phyloP scores from a whole-genome alignment of 2,329 filamentous ascomycete species.

The Grosmannia penicillata region DNA sequence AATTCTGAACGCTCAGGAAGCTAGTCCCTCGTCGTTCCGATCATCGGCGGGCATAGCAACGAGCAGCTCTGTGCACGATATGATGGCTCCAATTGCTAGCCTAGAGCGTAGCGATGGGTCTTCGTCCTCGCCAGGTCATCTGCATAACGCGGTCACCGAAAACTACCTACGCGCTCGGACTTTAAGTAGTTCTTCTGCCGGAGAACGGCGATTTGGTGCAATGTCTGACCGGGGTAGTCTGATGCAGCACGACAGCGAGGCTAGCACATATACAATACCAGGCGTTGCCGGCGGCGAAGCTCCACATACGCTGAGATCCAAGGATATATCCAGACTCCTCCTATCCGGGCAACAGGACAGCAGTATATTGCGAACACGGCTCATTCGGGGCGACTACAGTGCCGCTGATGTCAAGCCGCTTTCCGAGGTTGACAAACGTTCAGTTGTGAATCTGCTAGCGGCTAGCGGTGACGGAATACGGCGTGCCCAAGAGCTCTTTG shows the following conservation, averaged over 20 bases:
- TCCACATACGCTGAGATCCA: conserved; percentile 7
- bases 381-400: conserved; percentile 27
- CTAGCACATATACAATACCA: neutral
- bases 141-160: neutral
- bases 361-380: conserved; percentile 32
- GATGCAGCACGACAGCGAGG: neutral
- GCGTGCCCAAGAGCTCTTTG: conserved; percentile 36
- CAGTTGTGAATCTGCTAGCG: conserved; percentile 39
- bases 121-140: neutral
- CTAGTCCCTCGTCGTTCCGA: conserved; percentile 10
- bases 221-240: too few species aligned
- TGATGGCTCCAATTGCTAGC: neutral
- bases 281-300: conserved; percentile 20
- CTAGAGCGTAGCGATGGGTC: neutral
- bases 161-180: neutral
- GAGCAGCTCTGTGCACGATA: neutral
- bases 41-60: neutral
- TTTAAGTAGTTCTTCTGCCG: neutral
- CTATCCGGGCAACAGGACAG: conserved; percentile 21
- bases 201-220: neutral
- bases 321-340: conserved; percentile 21
- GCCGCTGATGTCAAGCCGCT: conserved; percentile 19
- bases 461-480: conserved; percentile 30
- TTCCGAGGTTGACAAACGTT: conserved; percentile 29
- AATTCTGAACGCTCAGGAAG: conserved; percentile 38